Base-by-base conservation (phyloP, 179 eudicot species). In the Silene noctiflora region DNA sequence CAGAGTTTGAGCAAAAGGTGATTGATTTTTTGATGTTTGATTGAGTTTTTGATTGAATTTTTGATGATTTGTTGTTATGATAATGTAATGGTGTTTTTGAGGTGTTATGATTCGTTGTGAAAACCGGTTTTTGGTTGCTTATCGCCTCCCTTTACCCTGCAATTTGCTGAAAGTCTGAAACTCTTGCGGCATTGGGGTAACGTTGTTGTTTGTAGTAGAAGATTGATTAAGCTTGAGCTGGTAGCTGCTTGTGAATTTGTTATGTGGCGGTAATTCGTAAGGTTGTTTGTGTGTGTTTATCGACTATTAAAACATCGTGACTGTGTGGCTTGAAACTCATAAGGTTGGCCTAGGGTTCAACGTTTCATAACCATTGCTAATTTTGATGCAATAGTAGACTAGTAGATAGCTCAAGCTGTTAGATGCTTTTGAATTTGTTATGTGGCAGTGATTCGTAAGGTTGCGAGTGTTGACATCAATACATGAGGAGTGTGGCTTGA, bases 1-100 rank as follows among this genome's bases (percentile, higher is more conserved):
- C 79, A 20, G 84, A 85, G 51, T 62, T 16, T 76, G 87, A 82
- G 74, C 76, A 69, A 19, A 85, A 85, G 87, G 87, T 85, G 1
- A 72, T 76, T 17, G 10, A 8, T 60, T 24, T 33, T 62, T 25
- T 4, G 53, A 1, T 48, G 48, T 3, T 31, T 16, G 3, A 8
- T 60, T 48, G 35, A 10, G 4, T 46, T 44, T 69, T 65, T 39
- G 44, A 67, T 10, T 39, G 29, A 46, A 17, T 48, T 69, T 46
- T 63, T 51, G 61, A 25, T 51, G 61, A 25, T 24, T 53, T 22
- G 73, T 33, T 29, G 25, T 13, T 39, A 7, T 39, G 46, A 39
- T 39, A 39, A 0, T 5, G 42, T 6, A 35, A 35, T 39, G 46
- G 46, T 39, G 46, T 39, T 39, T 39, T 39, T 39, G 71, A 67